These are phyloP conservation scores for Yarrowia galli DNA, from an alignment of 1,139 yeast genomes.

Conservation along the genomic window DNA sequence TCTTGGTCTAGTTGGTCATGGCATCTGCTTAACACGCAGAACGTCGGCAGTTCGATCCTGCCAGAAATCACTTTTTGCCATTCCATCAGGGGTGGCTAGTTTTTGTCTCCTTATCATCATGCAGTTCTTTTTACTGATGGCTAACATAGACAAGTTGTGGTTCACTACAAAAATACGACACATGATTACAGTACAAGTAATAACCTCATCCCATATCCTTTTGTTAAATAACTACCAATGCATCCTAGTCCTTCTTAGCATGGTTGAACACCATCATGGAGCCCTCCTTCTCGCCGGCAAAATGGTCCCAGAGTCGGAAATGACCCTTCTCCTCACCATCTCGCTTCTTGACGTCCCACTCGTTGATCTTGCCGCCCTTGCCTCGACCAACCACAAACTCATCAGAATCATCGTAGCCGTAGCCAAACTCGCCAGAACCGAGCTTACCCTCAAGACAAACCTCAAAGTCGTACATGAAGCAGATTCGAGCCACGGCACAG, in stretches of 20 bases:
- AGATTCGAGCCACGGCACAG: conserved; percentile 42
- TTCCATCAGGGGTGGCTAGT: no score
- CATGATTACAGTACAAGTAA: no score
- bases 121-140: no score
- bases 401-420: conserved; percentile 40
- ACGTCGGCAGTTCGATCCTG: conserved; percentile 99
- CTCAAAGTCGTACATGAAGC: conserved; percentile 41
- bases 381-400: conserved; percentile 39
- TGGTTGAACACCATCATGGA: conserved; percentile 40
- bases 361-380: conserved; percentile 39
- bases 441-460: conserved; percentile 41
- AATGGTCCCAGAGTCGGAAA: conserved; percentile 43
- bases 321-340: conserved; percentile 40
- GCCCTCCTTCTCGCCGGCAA: conserved; percentile 42
- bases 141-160: no score
- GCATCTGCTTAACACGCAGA: conserved; percentile 99
- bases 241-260: conserved; percentile 32
- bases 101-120: no score
- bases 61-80: conserved; percentile 26
- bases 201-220: no score
- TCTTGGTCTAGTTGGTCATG: conserved; percentile 96
- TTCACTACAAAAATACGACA: no score
- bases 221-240: conserved; percentile 28
- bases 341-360: conserved; percentile 40
- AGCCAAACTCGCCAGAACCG: conserved; percentile 42